Percentiles rank a stretch among this genome's conserved stretches.
These are phyloP conservation scores for Podosphaera xanthii DNA, from an alignment of 2,329 filamentous ascomycete genomes.

Conservation along the genomic window DNA sequence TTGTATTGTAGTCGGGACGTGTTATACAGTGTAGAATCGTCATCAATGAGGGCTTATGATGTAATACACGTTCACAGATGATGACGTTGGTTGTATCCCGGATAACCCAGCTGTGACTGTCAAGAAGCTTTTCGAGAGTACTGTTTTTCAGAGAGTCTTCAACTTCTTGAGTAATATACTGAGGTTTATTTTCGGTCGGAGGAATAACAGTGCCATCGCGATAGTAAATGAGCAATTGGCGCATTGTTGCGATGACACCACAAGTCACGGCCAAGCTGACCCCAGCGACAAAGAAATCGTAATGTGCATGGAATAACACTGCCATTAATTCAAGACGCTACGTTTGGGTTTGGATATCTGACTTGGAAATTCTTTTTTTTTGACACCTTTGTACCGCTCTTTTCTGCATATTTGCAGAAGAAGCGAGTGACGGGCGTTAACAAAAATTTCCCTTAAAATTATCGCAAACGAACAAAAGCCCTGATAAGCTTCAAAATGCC, in stretches of 20 bases:
- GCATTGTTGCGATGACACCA: slow-evolving; percentile 32
- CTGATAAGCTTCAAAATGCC: slow-evolving; percentile 38
- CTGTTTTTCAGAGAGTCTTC: slow-evolving; percentile 45
- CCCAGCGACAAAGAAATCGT: slow-evolving; percentile 11
- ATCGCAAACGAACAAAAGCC: no score
- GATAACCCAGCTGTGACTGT: slow-evolving; percentile 51
- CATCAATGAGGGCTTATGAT: slow-evolving; percentile 30
- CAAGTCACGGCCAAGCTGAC: slow-evolving; percentile 27
- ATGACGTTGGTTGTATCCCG: slow-evolving; percentile 42
- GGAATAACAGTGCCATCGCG: slow-evolving; percentile 44
- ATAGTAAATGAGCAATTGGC: slow-evolving; percentile 32
- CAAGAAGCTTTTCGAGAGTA: slow-evolving; percentile 43
- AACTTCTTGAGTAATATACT: slow-evolving; percentile 53
- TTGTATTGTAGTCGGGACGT: slow-evolving; percentile 31
- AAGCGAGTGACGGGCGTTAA: no score
- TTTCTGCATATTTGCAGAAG: no score
- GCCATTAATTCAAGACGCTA: slow-evolving; percentile 11
- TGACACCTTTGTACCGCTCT: no score
- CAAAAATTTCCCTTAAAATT: neutral
- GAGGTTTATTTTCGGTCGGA: slow-evolving; percentile 38
- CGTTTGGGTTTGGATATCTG: slow-evolving; percentile 4
- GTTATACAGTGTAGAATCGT: slow-evolving; percentile 34
- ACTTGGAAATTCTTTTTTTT: no score
- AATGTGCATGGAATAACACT: slow-evolving; percentile 10
- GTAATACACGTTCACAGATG: slow-evolving; percentile 31